Conservation (phyloP, 2,329 filamentous ascomycete species). For the Trichoderma atrobrunneum region DNA sequence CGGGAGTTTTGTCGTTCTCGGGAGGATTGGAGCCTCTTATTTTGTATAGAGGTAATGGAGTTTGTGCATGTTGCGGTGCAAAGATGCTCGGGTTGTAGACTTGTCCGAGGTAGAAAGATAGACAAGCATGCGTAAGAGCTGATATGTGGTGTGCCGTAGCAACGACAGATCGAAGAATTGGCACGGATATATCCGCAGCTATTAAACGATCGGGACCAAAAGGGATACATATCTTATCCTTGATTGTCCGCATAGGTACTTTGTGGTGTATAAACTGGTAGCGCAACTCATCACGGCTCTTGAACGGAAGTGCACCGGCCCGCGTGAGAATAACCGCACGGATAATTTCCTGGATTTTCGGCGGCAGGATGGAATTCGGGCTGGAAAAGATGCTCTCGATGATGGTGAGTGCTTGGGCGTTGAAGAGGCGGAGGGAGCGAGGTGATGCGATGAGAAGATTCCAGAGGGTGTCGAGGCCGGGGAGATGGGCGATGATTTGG, state of each 20-base stretch:
- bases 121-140: constrained; percentile 23
- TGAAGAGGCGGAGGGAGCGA: background rate
- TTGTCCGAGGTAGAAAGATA: constrained; percentile 22
- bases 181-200: background rate
- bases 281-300: background rate
- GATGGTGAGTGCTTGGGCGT: background rate
- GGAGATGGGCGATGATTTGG: background rate
- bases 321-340: constrained; percentile 4
- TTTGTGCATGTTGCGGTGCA: constrained; percentile 10
- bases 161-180: constrained; percentile 21
- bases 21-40: background rate
- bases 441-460: constrained; percentile 7
- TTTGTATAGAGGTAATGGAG: background rate
- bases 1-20: background rate
- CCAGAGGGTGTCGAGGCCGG: constrained; percentile 11
- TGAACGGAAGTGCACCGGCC: background rate
- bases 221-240: background rate
- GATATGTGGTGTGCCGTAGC: constrained; percentile 24
- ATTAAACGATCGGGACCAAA: background rate
- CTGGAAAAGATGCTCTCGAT: background rate
- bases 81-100: constrained; percentile 16
- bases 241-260: background rate
- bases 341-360: constrained; percentile 5
- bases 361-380: background rate
- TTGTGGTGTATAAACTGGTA: background rate